Evolutionary conservation across 257 asterid species (phyloP).

Genomic region (Penstemon davidsonii): DNA sequence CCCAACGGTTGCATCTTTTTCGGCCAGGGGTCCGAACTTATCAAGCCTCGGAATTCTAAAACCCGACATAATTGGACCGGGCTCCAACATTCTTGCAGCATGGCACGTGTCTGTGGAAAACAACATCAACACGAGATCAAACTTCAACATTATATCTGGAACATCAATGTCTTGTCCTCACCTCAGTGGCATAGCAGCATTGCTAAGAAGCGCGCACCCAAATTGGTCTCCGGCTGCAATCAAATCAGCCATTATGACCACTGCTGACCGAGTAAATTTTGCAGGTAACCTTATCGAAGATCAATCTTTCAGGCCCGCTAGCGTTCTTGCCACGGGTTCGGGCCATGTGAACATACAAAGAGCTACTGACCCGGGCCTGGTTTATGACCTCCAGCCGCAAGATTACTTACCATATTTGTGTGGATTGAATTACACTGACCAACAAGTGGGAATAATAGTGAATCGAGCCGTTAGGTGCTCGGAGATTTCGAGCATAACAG

Average conservation of each 20-base stretch:
- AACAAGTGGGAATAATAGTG: not conserved
- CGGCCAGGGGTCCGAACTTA: not conserved
- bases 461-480: not conserved
- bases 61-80: conserved; percentile 1
- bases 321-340: not conserved
- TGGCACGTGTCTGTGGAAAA: not conserved
- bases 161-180: conserved; percentile 16
- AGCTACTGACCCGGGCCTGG: not conserved
- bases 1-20: not conserved
- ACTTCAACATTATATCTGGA: conserved; percentile 12
- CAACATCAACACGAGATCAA: not conserved
- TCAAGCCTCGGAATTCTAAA: not conserved
- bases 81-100: not conserved
- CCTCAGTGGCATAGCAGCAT: conserved; percentile 11
- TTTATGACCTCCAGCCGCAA: conserved; percentile 8
- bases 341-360: conserved; percentile 20
- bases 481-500: not conserved
- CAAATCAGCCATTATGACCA: conserved; percentile 12
- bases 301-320: not conserved
- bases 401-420: not conserved
- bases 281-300: not conserved
- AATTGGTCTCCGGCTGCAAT: conserved; percentile 21
- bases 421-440: conserved; percentile 6
- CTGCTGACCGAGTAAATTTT: not conserved
- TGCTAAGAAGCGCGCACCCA: conserved; percentile 17